Evolutionary conservation across 148 eudicot species (phyloP).

Genomic region (Dianthus caryophyllus): DNA sequence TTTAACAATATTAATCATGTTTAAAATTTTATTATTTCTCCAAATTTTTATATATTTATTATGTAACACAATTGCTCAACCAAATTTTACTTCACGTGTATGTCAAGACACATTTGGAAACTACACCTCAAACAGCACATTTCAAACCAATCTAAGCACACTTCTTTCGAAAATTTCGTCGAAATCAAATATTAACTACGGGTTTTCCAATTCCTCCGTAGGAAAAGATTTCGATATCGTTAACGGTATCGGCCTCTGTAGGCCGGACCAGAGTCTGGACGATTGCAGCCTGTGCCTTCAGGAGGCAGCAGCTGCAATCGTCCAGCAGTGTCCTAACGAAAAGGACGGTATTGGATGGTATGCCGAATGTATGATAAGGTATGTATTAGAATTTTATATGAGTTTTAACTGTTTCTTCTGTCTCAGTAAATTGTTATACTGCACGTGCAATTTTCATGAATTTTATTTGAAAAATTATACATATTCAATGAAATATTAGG

Average conservation of each 20-base stretch:
- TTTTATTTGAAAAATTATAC: neutral
- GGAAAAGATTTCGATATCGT: slow-evolving; percentile 30
- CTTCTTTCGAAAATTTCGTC: slow-evolving; percentile 16
- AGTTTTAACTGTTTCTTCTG: neutral
- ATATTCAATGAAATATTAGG: slow-evolving; percentile 34
- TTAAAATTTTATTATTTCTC: neutral
- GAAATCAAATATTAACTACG: slow-evolving; percentile 8
- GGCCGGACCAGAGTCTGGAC: slow-evolving; percentile 31
- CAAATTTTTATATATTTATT: neutral
- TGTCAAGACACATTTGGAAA: slow-evolving; percentile 21
- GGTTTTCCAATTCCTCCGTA: slow-evolving; percentile 31
- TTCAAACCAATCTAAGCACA: slow-evolving; percentile 5
- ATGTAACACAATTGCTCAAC: slow-evolving; percentile 12
- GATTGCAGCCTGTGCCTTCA: slow-evolving; percentile 32
- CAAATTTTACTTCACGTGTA: neutral
- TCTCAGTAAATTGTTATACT: too few species aligned
- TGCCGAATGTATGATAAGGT: slow-evolving; percentile 37
- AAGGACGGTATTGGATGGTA: slow-evolving; percentile 40
- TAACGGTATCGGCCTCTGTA: slow-evolving; percentile 38
- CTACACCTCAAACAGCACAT: slow-evolving; percentile 20
- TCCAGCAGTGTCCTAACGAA: slow-evolving; percentile 26
- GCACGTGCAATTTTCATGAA: too few species aligned
- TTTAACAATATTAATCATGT: neutral
- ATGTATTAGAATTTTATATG: neutral
- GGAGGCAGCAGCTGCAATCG: slow-evolving; percentile 7